These are phyloP conservation scores for Rhizoclosmatium globosum DNA, from an alignment of 192 early-diverging fungal species.

Conservation along the genomic window DNA sequence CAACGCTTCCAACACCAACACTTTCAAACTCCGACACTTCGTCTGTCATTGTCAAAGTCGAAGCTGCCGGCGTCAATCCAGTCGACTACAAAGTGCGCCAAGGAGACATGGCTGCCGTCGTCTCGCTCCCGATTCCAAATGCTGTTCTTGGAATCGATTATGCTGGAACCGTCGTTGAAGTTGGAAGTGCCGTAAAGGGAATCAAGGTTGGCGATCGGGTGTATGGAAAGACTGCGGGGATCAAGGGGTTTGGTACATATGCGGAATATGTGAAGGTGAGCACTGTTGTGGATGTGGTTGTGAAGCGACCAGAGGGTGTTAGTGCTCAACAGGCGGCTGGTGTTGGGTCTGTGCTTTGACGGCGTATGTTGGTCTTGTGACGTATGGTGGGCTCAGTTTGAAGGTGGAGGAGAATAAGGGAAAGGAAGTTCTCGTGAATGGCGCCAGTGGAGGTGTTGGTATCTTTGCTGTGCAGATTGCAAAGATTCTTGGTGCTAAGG, in stretches of 20 bases:
- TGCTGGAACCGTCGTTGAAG: conserved; percentile 28
- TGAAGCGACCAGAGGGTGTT: conserved; percentile 15
- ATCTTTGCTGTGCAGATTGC: conserved; percentile 25
- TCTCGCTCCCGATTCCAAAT: conserved; percentile 21
- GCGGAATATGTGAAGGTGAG: conserved; percentile 33
- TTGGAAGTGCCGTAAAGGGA: neutral
- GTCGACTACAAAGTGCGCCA: conserved; percentile 40
- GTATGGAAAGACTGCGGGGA: conserved; percentile 29
- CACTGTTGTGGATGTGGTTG: conserved; percentile 13
- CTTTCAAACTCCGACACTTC: neutral
- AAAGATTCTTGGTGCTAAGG: conserved; percentile 29
- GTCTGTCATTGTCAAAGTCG: conserved; percentile 16
- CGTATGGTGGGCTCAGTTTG: conserved; percentile 10
- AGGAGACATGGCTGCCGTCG: conserved; percentile 14
- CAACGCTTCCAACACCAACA: neutral
- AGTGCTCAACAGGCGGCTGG: conserved; percentile 27
- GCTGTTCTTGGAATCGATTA: conserved; percentile 45
- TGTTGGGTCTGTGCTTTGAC: conserved; percentile 38
- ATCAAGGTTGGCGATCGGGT: conserved; percentile 35
- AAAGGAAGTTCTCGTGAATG: conserved; percentile 41
- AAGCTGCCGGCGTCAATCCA: conserved; percentile 23
- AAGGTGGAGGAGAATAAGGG: conserved; percentile 10
- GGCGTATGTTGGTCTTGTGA: conserved; percentile 32
- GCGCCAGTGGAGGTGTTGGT: conserved; percentile 42
- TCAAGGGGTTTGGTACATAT: conserved; percentile 28